These are phyloP conservation scores for Lithospermum erythrorhizon DNA, from an alignment of 257 asterid genomes.

Conservation along the genomic window DNA sequence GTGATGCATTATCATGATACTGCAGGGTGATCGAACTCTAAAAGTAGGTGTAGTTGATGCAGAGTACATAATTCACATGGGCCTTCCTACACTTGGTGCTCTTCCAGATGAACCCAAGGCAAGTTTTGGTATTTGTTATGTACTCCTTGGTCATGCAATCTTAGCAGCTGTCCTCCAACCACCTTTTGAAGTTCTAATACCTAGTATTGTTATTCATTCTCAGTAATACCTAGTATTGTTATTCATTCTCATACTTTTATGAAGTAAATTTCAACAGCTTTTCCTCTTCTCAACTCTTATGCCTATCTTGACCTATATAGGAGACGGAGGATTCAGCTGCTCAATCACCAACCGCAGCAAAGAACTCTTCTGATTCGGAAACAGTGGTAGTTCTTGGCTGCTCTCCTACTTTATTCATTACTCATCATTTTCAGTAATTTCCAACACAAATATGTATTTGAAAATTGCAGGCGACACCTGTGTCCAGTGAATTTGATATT, in stretches of 20 bases:
- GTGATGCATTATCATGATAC: slow-evolving; percentile 7
- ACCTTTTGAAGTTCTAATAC: no score
- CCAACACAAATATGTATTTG: slow-evolving; percentile 1
- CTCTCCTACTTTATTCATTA: slow-evolving; percentile 4
- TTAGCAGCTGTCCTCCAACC: no score
- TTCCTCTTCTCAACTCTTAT: not conserved
- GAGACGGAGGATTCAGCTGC: slow-evolving; percentile 14
- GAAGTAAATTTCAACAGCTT: no score
- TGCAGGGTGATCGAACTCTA: slow-evolving; percentile 59
- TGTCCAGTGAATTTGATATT: slow-evolving; percentile 17
- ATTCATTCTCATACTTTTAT: no score
- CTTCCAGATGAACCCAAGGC: slow-evolving; percentile 37
- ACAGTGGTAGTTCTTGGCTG: slow-evolving; percentile 20
- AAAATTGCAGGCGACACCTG: slow-evolving; percentile 28
- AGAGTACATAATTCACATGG: slow-evolving; percentile 55
- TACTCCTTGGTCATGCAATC: no score
- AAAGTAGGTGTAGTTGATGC: slow-evolving; percentile 84
- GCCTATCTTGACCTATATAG: slow-evolving; percentile 18
- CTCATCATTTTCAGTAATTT: not conserved
- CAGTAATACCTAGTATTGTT: no score
- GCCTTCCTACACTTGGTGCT: slow-evolving; percentile 71
- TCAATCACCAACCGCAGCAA: slow-evolving; percentile 18
- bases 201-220: no score
- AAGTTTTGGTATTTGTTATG: not conserved
- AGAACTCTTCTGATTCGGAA: slow-evolving; percentile 19